Evolutionary conservation across 1,139 yeast species (phyloP).

Genomic region (Pichia sp.): DNA sequence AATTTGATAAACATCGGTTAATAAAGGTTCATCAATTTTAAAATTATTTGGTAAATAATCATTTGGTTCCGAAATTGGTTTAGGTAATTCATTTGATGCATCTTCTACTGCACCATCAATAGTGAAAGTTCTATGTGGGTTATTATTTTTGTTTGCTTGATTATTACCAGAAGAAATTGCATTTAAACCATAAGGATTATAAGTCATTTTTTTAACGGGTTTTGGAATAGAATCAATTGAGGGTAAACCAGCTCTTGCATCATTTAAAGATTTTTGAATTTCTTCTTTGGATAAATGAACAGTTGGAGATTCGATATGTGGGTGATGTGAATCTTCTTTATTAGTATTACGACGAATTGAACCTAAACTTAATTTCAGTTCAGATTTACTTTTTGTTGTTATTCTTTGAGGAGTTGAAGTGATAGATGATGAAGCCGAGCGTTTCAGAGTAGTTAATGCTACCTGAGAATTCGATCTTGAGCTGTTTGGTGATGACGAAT

Average conservation of each 20-base stretch:
- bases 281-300: constrained; percentile 11
- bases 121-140: constrained; percentile 5
- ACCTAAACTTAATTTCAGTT: neutral
- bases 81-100: constrained; percentile 42
- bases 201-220: constrained; percentile 22
- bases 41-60: constrained; percentile 52
- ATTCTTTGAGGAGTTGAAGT: neutral
- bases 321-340: neutral
- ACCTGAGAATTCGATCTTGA: constrained; percentile 4
- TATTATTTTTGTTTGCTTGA: neutral
- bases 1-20: constrained; percentile 56
- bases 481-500: neutral
- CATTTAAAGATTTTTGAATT: constrained; percentile 10
- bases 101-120: constrained; percentile 32
- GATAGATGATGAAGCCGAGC: neutral
- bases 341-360: neutral
- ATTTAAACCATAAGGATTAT: constrained; percentile 30
- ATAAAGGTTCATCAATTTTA: constrained; percentile 43
- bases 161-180: constrained; percentile 3
- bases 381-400: neutral
- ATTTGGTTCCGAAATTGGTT: constrained; percentile 68
- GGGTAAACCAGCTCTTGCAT: constrained; percentile 24
- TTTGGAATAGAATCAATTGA: constrained; percentile 23
- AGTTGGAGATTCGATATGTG: neutral
- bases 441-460: neutral